Percentiles rank a stretch among this genome's conserved stretches.
These are phyloP conservation scores for Thalassiosira mediterranea DNA, from an alignment of 352 stramenopile genomes.

Conservation along the genomic window DNA sequence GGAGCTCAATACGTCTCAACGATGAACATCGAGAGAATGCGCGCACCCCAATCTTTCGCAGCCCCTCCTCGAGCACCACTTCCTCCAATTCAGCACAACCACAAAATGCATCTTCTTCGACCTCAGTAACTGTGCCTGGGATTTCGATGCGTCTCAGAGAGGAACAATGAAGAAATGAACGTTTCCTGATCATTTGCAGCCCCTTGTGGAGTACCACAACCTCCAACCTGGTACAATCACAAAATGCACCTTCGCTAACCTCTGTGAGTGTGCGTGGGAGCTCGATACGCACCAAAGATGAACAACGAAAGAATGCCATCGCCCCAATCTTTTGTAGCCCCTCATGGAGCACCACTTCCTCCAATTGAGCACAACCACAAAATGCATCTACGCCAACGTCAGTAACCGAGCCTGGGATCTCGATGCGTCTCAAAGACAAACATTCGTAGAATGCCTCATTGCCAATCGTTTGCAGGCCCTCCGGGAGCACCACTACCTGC, in stretches of 20 bases:
- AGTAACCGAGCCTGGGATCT: background rate
- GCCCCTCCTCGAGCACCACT: background rate
- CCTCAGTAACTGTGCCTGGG: background rate
- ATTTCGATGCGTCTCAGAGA: background rate
- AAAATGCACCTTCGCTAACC: background rate
- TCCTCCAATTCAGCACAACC: background rate
- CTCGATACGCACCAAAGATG: background rate
- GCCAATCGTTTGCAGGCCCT: slow-evolving; percentile 3
- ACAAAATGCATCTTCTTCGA: slow-evolving; percentile 1
- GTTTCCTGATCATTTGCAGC: background rate
- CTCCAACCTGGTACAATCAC: background rate
- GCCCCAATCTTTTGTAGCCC: slow-evolving; percentile 1
- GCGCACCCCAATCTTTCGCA: background rate
- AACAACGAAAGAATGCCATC: background rate
- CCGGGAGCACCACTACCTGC: background rate
- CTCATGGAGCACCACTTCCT: background rate
- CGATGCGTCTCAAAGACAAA: background rate
- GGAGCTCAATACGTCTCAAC: background rate
- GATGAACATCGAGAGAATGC: background rate
- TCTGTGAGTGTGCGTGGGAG: background rate
- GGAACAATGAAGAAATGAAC: background rate
- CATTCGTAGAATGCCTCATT: background rate
- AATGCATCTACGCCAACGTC: background rate
- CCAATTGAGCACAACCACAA: background rate
- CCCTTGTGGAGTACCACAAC: background rate